Conservation (phyloP, 495 filamentous ascomycete genomes). For the Hyaloscypha hepaticicola region DNA sequence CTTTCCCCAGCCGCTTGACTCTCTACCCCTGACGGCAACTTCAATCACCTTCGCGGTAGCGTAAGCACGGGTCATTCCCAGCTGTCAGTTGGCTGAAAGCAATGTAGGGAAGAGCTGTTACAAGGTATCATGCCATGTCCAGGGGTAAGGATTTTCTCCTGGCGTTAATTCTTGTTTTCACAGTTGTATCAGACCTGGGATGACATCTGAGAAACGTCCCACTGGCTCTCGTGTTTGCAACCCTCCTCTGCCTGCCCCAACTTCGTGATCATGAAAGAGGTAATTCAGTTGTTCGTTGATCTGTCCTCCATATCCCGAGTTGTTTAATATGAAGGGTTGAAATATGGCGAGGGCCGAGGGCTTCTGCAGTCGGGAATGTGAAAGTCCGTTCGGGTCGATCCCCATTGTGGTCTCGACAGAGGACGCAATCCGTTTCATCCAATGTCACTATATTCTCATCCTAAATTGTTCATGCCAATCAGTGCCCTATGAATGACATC, state of each 20-base stretch:
- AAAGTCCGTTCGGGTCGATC: background rate
- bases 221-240: background rate
- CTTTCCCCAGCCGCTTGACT: background rate
- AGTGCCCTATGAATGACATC: background rate
- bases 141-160: background rate
- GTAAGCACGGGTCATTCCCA: background rate
- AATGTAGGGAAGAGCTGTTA: background rate
- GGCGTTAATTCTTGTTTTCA: background rate
- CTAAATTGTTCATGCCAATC: background rate
- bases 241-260: background rate
- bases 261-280: background rate
- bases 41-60: background rate
- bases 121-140: background rate
- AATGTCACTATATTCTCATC: slow-evolving; percentile 1
- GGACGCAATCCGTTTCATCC: background rate
- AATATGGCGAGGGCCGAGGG: background rate
- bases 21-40: background rate
- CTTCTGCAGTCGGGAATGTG: background rate
- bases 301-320: background rate
- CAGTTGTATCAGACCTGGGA: background rate
- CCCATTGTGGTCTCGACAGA: background rate
- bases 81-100: background rate
- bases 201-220: background rate
- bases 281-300: background rate
- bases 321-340: background rate